Evolutionary conservation across 2,329 filamentous ascomycete species (phyloP).

Genomic region (Mycosphaerella sp.): DNA sequence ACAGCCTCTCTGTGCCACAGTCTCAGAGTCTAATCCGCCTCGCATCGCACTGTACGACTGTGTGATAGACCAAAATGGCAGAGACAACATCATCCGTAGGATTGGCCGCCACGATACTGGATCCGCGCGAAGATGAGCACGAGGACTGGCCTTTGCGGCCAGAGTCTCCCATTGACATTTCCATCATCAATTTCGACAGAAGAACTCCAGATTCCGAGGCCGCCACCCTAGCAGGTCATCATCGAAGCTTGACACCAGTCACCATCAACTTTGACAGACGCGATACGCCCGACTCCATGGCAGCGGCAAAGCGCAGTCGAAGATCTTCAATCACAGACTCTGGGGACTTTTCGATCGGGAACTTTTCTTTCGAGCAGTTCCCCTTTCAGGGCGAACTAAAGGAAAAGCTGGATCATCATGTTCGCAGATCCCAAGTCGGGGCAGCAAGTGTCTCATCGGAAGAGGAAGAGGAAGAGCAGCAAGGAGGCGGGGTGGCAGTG

Average conservation of each 20-base stretch:
- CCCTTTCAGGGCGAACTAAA: slow-evolving; percentile 9
- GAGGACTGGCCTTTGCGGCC: slow-evolving; percentile 8
- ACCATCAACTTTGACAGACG: slow-evolving; percentile 6
- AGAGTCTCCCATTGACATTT: slow-evolving; percentile 5
- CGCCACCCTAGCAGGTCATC: slow-evolving; percentile 1
- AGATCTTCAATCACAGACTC: slow-evolving; percentile 11
- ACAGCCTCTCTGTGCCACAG: background rate
- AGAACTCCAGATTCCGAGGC: slow-evolving; percentile 7
- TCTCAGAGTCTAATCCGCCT: background rate
- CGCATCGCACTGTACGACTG: background rate
- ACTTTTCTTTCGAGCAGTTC: slow-evolving; percentile 9
- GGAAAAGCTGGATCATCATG: slow-evolving; percentile 11
- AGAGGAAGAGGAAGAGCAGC: background rate
- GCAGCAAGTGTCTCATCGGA: background rate
- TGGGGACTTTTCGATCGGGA: slow-evolving; percentile 10
- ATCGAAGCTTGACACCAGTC: slow-evolving; percentile 2
- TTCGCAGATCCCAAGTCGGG: background rate
- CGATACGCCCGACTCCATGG: slow-evolving; percentile 7
- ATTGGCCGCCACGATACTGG: background rate
- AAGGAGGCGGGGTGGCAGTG: background rate
- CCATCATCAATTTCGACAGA: slow-evolving; percentile 7
- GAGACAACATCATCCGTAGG: background rate
- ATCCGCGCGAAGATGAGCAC: background rate
- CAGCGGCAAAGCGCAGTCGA: slow-evolving; percentile 9
- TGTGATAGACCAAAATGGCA: background rate